Base-by-base conservation (phyloP, 352 stramenopile species). In the Blastocystis sp. region DNA sequence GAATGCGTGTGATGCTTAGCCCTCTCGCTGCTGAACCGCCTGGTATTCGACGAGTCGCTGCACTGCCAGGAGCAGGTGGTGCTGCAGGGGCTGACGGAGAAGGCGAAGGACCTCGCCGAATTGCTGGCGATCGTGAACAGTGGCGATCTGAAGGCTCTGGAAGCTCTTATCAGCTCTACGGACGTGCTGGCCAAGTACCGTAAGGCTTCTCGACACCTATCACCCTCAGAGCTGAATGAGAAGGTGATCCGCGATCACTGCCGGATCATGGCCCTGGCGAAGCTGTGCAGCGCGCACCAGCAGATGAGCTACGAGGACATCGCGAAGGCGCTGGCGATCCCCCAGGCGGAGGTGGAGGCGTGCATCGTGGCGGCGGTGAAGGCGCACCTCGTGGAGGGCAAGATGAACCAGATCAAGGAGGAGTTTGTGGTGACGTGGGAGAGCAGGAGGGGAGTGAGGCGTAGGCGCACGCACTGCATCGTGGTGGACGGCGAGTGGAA, bases 401-500 rank as follows among this genome's bases (percentile, higher is more conserved):
- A 62, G 21, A 84, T 84, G 74, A 28, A 84, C 28, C 74, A 84
- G 17, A 84, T 84, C 21, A 66, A 84, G 61, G 57, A 63, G 45
- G 74, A 84, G 74, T 84, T 84, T 28, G 74, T 62, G 19, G 74
- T 84, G 59, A 66, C 74, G 74, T 81, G 38, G 14, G 70, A 17
- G 3, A 65, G 14, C 2, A 3, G 7, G 14, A 21, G 70, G 38
- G 28, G 3, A 43, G 28, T 81, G 45, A 81, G 19, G 28, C 28
- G 28, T 38, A 81, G 70, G 21, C 74, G 74, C 21, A 69, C 57
- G 17, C 48, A 69, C 21, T 84, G 74, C 38, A 57, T 68, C 38
- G 59, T 84, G 7, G 74, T 84, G 3, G 74, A 84, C n/a, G 74
- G 74, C 7, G 74, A 84, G 45, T 84, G 74, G 74, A 59, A 84